A percentile compares a stretch with the other conserved stretches of the same genome.
Evolutionary conservation across 805 yeast species (phyloP).

Genomic region (Kazachstania viticola): DNA sequence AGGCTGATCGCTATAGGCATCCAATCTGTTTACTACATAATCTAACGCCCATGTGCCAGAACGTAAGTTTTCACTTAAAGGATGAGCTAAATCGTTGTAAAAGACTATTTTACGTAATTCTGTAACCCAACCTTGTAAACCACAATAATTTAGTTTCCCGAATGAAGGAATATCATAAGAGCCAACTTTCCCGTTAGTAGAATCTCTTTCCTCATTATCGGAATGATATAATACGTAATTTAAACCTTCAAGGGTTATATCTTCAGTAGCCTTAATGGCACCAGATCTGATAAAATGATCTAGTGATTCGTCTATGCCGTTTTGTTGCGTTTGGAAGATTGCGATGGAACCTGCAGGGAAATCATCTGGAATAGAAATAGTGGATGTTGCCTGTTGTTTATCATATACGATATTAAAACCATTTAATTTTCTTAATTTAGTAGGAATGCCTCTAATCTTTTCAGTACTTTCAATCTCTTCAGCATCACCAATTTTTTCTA

Average conservation of each 20-base stretch:
- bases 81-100: conserved; percentile 71
- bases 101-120: conserved; percentile 51
- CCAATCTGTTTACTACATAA: conserved; percentile 50
- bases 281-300: conserved; percentile 63
- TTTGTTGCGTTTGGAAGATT: conserved; percentile 59
- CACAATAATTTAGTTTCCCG: conserved; percentile 75
- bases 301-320: conserved; percentile 51
- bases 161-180: conserved; percentile 60
- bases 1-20: conserved; percentile 36
- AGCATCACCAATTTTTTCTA: conserved; percentile 42
- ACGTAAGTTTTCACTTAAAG: conserved; percentile 69
- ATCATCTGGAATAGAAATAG: conserved; percentile 43
- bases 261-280: conserved; percentile 59
- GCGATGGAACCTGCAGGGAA: conserved; percentile 92
- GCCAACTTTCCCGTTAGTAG: conserved; percentile 60
- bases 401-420: conserved; percentile 38
- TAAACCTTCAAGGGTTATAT: conserved; percentile 53
- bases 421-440: conserved; percentile 41
- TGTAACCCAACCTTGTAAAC: conserved; percentile 85
- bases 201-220: conserved; percentile 81
- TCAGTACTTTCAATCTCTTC: conserved; percentile 26
- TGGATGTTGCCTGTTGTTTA: conserved; percentile 33
- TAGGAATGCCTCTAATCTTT: conserved; percentile 52
- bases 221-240: conserved; percentile 67
- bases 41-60: conserved; percentile 87